These are phyloP conservation scores for Cystobasidium sp. DNA, from an alignment of 1,284 basidiomycete species.

Conservation along the genomic window DNA sequence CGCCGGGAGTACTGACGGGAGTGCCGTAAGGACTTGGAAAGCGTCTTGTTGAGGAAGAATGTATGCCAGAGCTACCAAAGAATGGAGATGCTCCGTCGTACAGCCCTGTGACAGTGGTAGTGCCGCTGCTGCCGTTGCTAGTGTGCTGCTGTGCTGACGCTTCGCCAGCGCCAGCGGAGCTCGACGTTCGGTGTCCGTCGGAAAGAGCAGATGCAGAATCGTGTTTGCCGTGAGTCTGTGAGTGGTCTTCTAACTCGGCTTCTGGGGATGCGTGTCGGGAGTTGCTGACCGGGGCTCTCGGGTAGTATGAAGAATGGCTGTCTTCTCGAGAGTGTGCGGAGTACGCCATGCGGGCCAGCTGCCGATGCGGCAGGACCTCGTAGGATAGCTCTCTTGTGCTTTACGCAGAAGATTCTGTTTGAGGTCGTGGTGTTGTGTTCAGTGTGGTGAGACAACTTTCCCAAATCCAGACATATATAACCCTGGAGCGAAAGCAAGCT, in stretches of 20 bases:
- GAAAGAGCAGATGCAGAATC: not conserved
- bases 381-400: not conserved
- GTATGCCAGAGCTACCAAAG: constrained; percentile 13
- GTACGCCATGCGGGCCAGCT: constrained; percentile 13
- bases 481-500: no score
- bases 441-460: no score
- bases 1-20: not conserved
- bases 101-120: not conserved
- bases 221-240: not conserved
- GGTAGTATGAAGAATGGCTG: constrained; percentile 12
- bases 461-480: no score
- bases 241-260: constrained; percentile 15
- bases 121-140: not conserved
- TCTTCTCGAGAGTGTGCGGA: constrained; percentile 1
- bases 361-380: not conserved
- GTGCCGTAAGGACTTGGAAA: constrained; percentile 22
- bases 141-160: not conserved
- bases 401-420: no score
- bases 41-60: not conserved
- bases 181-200: not conserved
- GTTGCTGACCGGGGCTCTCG: constrained; percentile 28
- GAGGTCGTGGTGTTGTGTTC: no score
- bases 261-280: constrained; percentile 32
- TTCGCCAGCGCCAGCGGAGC: constrained; percentile 2
- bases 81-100: constrained; percentile 10